A percentile compares a stretch with the other conserved stretches of the same genome.
Conservation (phyloP, 352 stramenopile species). For the Pythium insidiosum region DNA sequence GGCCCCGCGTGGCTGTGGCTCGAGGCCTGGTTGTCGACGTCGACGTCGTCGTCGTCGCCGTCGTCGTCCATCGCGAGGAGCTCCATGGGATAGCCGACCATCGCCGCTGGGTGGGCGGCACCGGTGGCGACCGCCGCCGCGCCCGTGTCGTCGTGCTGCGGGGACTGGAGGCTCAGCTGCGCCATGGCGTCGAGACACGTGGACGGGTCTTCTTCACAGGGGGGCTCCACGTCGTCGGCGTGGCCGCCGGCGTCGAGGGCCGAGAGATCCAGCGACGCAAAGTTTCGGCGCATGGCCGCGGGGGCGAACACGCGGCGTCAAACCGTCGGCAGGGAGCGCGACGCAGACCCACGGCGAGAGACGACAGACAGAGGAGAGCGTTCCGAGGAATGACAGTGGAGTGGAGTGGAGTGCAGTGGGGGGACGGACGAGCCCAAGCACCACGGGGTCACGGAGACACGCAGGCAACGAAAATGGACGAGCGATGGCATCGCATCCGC, state of each 20-base stretch:
- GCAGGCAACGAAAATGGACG: no score
- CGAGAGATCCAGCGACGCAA: constrained; percentile 13
- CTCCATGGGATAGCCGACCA: background rate
- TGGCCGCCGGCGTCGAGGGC: constrained; percentile 3
- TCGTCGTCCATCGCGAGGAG: no score
- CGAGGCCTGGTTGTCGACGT: background rate
- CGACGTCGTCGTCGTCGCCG: background rate
- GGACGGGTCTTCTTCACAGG: background rate
- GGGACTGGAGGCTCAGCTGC: no score
- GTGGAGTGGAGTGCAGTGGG: no score
- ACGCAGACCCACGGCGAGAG: no score
- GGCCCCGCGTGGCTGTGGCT: background rate
- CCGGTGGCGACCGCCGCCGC: background rate
- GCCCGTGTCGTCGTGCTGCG: background rate
- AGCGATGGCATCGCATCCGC: no score
- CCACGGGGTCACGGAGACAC: no score
- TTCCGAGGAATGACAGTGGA: no score
- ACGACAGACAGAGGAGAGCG: no score
- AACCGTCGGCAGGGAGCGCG: no score
- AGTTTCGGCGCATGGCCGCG: constrained; percentile 18
- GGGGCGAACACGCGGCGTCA: no score
- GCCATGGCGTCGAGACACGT: constrained; percentile 2
- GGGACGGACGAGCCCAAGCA: no score
- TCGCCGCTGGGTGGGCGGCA: background rate
- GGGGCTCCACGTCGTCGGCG: background rate